Conservation (phyloP, 2,329 filamentous ascomycete genomes). For the Cladophialophora bantiana region DNA sequence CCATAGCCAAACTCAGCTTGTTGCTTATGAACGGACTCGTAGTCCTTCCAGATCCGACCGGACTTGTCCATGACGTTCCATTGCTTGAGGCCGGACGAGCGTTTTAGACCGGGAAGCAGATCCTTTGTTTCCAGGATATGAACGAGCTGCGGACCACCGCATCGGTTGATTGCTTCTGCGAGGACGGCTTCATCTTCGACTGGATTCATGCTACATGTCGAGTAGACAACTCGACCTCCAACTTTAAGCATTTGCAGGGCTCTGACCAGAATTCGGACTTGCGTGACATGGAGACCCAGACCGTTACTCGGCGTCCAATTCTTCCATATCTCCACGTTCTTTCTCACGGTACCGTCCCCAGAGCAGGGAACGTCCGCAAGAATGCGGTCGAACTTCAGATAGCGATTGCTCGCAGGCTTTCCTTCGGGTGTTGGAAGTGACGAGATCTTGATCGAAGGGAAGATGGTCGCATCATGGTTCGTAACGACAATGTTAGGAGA, state of each 20-base stretch:
- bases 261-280: slow-evolving; percentile 87
- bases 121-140: slow-evolving; percentile 83
- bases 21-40: slow-evolving; percentile 78
- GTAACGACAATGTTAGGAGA: slow-evolving; percentile 97
- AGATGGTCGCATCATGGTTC: slow-evolving; percentile 96
- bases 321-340: slow-evolving; percentile 93
- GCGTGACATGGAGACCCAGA: slow-evolving; percentile 83
- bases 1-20: slow-evolving; percentile 63
- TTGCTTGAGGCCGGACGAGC: slow-evolving; percentile 75
- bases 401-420: slow-evolving; percentile 64
- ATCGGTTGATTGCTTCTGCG: slow-evolving; percentile 84
- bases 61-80: slow-evolving; percentile 95
- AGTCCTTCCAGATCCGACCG: slow-evolving; percentile 78
- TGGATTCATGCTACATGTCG: slow-evolving; percentile 98
- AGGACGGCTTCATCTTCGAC: slow-evolving; percentile 96
- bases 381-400: slow-evolving; percentile 96
- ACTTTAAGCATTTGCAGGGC: slow-evolving; percentile 96
- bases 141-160: slow-evolving; percentile 82
- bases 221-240: slow-evolving; percentile 93
- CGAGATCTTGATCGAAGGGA: slow-evolving; percentile 88
- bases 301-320: slow-evolving; percentile 91
- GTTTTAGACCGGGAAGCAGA: slow-evolving; percentile 76
- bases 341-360: slow-evolving; percentile 90
- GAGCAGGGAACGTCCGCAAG: slow-evolving; percentile 96
- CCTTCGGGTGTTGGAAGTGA: slow-evolving; percentile 62